Base-by-base conservation (phyloP, 78 protist species). In the Bodo saltans region DNA sequence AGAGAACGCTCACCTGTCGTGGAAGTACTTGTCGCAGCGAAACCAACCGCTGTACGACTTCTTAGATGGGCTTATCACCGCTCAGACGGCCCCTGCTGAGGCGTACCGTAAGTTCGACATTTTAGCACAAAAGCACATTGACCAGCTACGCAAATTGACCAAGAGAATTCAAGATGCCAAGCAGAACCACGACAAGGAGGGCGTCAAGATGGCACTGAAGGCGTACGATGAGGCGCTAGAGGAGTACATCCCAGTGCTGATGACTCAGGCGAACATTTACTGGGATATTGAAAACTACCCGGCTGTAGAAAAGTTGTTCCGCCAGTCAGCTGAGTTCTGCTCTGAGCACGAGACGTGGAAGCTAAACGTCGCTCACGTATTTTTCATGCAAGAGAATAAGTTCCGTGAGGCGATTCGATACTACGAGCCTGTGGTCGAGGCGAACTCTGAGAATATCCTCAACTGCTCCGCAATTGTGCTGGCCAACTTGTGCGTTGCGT, bases 341-440 rank as follows among this genome's bases (percentile, higher is more conserved):
- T n/a, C 74, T 33, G 92, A 90, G 83, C 90, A 90, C 85, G 88
- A 88, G n/a, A 83, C 68, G 37, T 92, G 93, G 93, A 70, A 76
- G 86, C 85, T 92, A 60, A 90, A 92, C 85, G 85, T 92, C 71
- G 95, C 95, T 4, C 95, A 92, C 88, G 85, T 81, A 35, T 83
- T 88, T 74, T 92, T 90, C 86, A 79, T 88, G 90, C 93, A 88
- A 69, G 91, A 85, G 67, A 83, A 0, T 72, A 86, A 84, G 87
- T 92, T 79, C 79, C 67, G 71, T 42, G 92, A 88, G 76, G 95
- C 95, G 68, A 86, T 88, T 32, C 78, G 86, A 11, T 86, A 84
- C 68, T 92, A 92, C 87, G 91, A 90, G 84, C 91, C 91, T 30
- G 74, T 90, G 32, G 92, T 92, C 27, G 60, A 88, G 70, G 75